Percentiles rank a stretch among this genome's conserved stretches.
Evolutionary conservation across 2,329 filamentous ascomycete species (phyloP).

Genomic region (Aspergillus pseudoglaucus): DNA sequence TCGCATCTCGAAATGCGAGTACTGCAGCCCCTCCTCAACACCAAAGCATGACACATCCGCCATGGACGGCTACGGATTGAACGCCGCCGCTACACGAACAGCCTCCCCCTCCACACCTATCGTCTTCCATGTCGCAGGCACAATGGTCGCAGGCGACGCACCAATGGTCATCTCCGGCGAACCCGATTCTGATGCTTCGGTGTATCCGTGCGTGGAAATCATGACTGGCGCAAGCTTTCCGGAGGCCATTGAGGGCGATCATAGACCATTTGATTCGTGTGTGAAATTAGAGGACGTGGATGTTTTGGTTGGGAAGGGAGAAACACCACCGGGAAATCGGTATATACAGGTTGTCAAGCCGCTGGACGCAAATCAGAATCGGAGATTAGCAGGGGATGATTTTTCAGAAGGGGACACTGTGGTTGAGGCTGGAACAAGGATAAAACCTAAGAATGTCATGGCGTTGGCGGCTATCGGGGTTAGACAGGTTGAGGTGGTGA

Average conservation of each 20-base stretch:
- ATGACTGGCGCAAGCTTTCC: slow-evolving; percentile 27
- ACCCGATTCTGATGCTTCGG: background rate
- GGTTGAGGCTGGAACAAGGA: slow-evolving; percentile 6
- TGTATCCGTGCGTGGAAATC: slow-evolving; percentile 20
- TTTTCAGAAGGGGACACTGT: slow-evolving; percentile 12
- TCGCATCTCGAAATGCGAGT: background rate
- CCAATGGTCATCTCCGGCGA: slow-evolving; percentile 2
- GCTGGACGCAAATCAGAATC: slow-evolving; percentile 10
- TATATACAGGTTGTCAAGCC: slow-evolving; percentile 13
- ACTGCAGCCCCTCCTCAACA: slow-evolving; percentile 8
- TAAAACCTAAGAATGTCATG: slow-evolving; percentile 16
- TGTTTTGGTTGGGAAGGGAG: background rate
- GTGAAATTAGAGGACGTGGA: slow-evolving; percentile 16
- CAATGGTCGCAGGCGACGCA: slow-evolving; percentile 13
- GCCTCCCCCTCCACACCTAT: slow-evolving; percentile 13
- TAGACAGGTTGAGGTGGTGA: slow-evolving; percentile 8
- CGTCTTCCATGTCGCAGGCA: slow-evolving; percentile 11
- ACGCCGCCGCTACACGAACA: slow-evolving; percentile 11
- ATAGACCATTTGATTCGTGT: slow-evolving; percentile 11
- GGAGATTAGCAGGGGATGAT: slow-evolving; percentile 16
- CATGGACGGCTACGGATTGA: slow-evolving; percentile 25
- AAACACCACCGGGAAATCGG: background rate
- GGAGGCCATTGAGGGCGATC: background rate
- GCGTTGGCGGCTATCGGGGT: slow-evolving; percentile 17
- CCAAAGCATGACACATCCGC: slow-evolving; percentile 23